Conservation (phyloP, 2,329 filamentous ascomycete species). For the Calonectria naviculata region DNA sequence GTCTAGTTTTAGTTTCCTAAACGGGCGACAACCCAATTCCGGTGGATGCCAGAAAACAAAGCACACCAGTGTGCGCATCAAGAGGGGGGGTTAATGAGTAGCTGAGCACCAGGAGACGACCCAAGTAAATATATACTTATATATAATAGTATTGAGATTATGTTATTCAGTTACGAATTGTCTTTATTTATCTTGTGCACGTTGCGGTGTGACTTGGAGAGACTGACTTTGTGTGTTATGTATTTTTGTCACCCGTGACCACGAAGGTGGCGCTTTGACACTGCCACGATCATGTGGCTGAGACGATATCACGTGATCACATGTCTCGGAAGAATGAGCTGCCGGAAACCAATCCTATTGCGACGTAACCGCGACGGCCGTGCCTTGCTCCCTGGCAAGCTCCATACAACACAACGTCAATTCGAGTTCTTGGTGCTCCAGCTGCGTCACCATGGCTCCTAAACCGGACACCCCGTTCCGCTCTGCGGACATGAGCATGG, state of each 20-base stretch:
- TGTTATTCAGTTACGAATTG: no score
- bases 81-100: no score
- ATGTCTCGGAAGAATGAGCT: slow-evolving; percentile 38
- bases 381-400: slow-evolving; percentile 43
- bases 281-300: slow-evolving; percentile 10
- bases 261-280: neutral
- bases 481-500: slow-evolving; percentile 99
- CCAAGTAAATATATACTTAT: no score
- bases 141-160: no score
- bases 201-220: no score
- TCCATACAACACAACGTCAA: slow-evolving; percentile 40
- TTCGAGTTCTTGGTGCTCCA: slow-evolving; percentile 44
- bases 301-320: slow-evolving; percentile 39
- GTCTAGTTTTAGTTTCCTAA: neutral
- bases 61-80: no score
- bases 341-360: slow-evolving; percentile 34
- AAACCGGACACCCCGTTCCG: slow-evolving; percentile 95
- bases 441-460: slow-evolving; percentile 66
- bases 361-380: slow-evolving; percentile 41
- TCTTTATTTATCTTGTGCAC: no score
- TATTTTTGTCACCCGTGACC: no score
- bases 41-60: no score
- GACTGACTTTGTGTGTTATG: no score
- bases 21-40: neutral
- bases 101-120: no score